These are phyloP conservation scores for Leavenworthia alabamica DNA, from an alignment of 345 rosid species.

Conservation along the genomic window DNA sequence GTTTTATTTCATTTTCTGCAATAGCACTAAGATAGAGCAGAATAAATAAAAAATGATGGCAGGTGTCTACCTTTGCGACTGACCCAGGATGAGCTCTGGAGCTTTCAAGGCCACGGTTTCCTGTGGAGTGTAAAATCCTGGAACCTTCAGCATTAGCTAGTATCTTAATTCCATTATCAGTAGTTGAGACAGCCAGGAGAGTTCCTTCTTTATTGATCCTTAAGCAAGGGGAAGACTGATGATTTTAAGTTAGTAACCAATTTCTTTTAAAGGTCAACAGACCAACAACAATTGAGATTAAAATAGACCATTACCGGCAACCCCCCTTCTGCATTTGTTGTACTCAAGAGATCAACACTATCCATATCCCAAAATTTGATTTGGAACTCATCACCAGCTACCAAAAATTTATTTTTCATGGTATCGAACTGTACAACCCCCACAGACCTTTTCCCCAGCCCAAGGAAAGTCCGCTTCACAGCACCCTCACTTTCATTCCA, in stretches of 20 bases:
- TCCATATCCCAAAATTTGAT: slow-evolving; percentile 80
- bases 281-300: neutral
- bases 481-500: slow-evolving; percentile 76
- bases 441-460: slow-evolving; percentile 52
- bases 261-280: neutral
- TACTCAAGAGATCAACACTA: slow-evolving; percentile 46
- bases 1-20: neutral
- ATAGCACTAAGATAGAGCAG: neutral
- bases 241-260: slow-evolving; percentile 16
- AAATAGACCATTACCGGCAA: slow-evolving; percentile 42
- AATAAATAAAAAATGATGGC: neutral
- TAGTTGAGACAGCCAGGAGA: slow-evolving; percentile 64
- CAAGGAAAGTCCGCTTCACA: slow-evolving; percentile 54
- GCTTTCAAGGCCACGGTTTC: slow-evolving; percentile 43
- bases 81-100: slow-evolving; percentile 43
- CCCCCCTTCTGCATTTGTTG: slow-evolving; percentile 55
- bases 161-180: slow-evolving; percentile 58
- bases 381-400: slow-evolving; percentile 67
- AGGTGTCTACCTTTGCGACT: slow-evolving; percentile 34
- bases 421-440: slow-evolving; percentile 74
- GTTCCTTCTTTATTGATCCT: slow-evolving; percentile 62
- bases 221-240: slow-evolving; percentile 59
- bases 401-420: slow-evolving; percentile 54
- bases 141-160: slow-evolving; percentile 56
- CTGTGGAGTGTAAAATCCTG: slow-evolving; percentile 44